These are phyloP conservation scores for Camellia oleifera DNA, from an alignment of 179 eudicot species.

Conservation along the genomic window DNA sequence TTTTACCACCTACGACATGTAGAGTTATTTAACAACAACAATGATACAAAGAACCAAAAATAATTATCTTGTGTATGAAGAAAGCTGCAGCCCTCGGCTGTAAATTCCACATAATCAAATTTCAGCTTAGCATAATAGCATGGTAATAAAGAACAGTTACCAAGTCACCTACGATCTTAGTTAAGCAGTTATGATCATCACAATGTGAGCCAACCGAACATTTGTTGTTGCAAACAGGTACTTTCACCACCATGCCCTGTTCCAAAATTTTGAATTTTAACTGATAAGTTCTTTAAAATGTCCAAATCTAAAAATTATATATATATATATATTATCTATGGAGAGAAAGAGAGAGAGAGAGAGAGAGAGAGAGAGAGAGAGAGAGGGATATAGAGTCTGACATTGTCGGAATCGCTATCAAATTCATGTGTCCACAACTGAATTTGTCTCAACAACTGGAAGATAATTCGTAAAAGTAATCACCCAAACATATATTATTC, in stretches of 20 bases:
- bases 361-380: background rate
- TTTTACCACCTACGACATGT: background rate
- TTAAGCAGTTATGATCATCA: slow-evolving; percentile 40
- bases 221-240: slow-evolving; percentile 6
- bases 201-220: slow-evolving; percentile 18
- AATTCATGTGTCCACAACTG: slow-evolving; percentile 46
- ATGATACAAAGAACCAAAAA: background rate
- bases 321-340: background rate
- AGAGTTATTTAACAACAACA: background rate
- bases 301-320: background rate
- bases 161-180: slow-evolving; percentile 40
- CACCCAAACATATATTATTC: background rate
- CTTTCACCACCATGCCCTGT: slow-evolving; percentile 25
- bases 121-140: background rate
- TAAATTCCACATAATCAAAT: background rate
- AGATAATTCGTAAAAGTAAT: background rate
- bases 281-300: background rate
- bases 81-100: background rate
- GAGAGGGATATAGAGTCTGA: slow-evolving; percentile 5
- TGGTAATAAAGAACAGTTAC: slow-evolving; percentile 30
- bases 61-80: background rate
- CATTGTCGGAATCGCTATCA: slow-evolving; percentile 25
- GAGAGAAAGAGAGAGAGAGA: background rate
- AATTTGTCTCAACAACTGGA: slow-evolving; percentile 51
- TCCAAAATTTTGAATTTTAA: background rate